These are phyloP conservation scores for Entomortierella parvispora DNA, from an alignment of 192 early-diverging fungal genomes.

Conservation along the genomic window DNA sequence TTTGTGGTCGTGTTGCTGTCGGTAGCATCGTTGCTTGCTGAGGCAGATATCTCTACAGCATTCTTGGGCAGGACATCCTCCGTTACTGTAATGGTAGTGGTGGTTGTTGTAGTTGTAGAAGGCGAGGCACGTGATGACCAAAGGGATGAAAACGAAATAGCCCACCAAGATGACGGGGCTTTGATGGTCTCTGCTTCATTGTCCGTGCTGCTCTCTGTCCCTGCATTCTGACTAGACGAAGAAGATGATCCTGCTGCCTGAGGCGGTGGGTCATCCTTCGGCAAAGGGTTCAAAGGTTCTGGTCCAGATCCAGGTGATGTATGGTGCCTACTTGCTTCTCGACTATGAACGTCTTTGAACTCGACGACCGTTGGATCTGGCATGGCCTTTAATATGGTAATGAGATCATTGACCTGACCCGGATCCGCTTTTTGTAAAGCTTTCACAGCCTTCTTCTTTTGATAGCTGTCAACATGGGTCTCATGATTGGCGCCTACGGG, in stretches of 20 bases:
- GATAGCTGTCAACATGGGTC: conserved; percentile 31
- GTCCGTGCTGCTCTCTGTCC: neutral
- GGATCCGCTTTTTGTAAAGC: conserved; percentile 48
- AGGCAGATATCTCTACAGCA: neutral
- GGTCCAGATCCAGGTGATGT: conserved; percentile 1
- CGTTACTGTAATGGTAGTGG: conserved; percentile 27
- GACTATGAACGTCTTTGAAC: conserved; percentile 35
- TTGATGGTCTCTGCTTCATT: conserved; percentile 9
- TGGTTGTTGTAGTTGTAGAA: conserved; percentile 31
- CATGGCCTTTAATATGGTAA: conserved; percentile 54
- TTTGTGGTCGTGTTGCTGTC: neutral
- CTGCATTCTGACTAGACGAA: neutral
- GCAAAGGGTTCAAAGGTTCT: too few relatives aligned
- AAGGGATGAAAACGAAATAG: conserved; percentile 23
- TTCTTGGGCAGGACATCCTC: neutral
- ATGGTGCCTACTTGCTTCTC: conserved; percentile 28
- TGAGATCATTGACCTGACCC: conserved; percentile 35
- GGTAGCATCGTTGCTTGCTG: neutral
- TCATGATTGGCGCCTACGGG: conserved; percentile 39
- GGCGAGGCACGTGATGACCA: conserved; percentile 14
- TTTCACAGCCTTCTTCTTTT: conserved; percentile 52
- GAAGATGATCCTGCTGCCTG: neutral
- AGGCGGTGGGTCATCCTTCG: neutral
- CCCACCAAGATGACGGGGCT: conserved; percentile 50
- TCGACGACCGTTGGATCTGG: conserved; percentile 50